Conservation (phyloP, 495 filamentous ascomycete genomes). For the Hypoxylon subgilvum region DNA sequence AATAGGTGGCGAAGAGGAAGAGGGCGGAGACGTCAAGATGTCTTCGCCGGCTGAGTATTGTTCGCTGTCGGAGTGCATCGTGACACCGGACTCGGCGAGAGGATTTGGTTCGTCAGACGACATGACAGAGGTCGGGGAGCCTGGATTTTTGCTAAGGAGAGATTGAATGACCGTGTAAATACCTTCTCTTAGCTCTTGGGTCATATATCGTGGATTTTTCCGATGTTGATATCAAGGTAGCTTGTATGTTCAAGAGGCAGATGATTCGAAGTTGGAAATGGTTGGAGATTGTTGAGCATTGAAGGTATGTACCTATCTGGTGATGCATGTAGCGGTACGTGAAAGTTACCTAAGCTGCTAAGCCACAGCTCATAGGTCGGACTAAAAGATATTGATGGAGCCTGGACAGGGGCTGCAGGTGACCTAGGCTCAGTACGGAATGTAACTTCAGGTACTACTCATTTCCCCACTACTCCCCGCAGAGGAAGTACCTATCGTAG, state of each 20-base stretch:
- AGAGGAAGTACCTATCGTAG: no score
- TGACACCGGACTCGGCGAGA: constrained; percentile 79
- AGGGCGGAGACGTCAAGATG: constrained; percentile 64
- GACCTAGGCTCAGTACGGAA: no score
- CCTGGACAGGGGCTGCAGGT: no score
- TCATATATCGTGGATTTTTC: constrained; percentile 5
- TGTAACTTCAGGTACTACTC: no score
- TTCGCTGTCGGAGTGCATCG: constrained; percentile 88
- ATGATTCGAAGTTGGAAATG: constrained; percentile 13
- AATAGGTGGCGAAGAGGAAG: constrained; percentile 74
- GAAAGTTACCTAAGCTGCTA: not conserved
- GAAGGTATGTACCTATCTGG: constrained; percentile 8
- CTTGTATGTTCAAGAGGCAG: not conserved
- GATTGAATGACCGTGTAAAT: constrained; percentile 9
- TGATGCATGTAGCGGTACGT: not conserved
- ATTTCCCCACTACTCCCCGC: no score
- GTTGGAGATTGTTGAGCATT: constrained; percentile 25
- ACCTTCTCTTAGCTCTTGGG: not conserved
- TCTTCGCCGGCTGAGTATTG: constrained; percentile 79
- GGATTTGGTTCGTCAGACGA: constrained; percentile 60
- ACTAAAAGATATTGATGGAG: no score
- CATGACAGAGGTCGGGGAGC: constrained; percentile 44
- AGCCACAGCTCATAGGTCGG: not conserved
- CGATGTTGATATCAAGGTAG: not conserved
- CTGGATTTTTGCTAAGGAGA: constrained; percentile 30